Base-by-base conservation (phyloP, 83 land plant species). In the Picea abies region DNA sequence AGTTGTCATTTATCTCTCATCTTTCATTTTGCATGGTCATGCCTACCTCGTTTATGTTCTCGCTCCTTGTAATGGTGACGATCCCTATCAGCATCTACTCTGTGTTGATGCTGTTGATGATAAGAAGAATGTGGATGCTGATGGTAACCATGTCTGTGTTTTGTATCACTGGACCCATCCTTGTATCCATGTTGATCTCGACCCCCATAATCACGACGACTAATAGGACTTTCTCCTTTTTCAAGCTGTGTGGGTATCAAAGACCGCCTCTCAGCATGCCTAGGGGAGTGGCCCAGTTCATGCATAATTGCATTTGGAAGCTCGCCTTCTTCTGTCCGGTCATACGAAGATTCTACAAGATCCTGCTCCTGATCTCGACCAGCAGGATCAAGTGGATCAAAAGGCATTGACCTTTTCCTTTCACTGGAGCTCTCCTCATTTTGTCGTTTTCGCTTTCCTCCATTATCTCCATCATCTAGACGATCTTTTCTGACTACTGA, bases 121-220 rank as follows among this genome's bases (percentile, higher is more conserved):
- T 73, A 73, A 44, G 77, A 44, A 73, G 77, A 44, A 44, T 73
- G 58, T 44, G 44, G 77, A 73, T 73, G 77, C 44, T 73, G 58
- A 73, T 73, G 56, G n/a, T 73, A 73, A 47, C 22, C 47, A 73
- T 73, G 77, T 52, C 77, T 73, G 44, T 73, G 77, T 73, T 73
- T 73, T 12, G 58, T 56, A 39, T 73, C 77, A 73, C 22, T 73
- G 58, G 56, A 73, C 47, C 77, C 77, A 73, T 73, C 77, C 41
- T 73, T 73, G 77, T 73, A 73, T 73, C 77, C 77, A 73, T 73
- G 77, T 73, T 72, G 76, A 72, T 73, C 77, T 41, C 77, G 77
- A 44, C 11, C 58, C 47, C 29, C 77, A 73, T 73, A 44, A 73
- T 73, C 77, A 73, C 77, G 77, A 22, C 77, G 77, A 73, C n/a